Base-by-base conservation (phyloP, 768 basidiomycete genomes). In the Gautieria morchelliformis region DNA sequence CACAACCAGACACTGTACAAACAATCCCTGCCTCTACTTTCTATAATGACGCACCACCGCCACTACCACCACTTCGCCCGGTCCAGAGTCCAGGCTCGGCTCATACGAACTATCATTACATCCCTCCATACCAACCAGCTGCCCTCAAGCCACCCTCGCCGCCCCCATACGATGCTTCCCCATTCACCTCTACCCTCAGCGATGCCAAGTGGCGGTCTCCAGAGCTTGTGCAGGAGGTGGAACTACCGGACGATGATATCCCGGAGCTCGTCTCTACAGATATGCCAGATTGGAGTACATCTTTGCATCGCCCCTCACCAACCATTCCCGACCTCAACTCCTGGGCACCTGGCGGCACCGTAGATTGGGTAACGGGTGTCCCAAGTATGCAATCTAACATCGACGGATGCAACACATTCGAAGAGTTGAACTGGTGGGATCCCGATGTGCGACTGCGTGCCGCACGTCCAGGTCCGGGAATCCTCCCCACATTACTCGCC, bases 381-480 rank as follows among this genome's bases (percentile, higher is more conserved):
- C 37, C 35, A 37, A 6, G 17, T 35, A 9, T 6, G 19, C 53
- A 32, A n/a, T 27, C 4, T 46, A 68, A 58, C 44, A 85, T 90
- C 62, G 79, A 82, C 69, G 85, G 83, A 7, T 74, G 87, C 47
- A 73, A 75, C 53, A 72, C 71, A 8, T 65, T 72, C 3, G 86
- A 90, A 65, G 88, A 90, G 68, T 69, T 67, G 19, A 71, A 72
- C 47, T 90, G 88, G 89, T 89, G 83, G 83, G 78, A 86, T 65
- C 63, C 73, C 8, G 74, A 74, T 17, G 63, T 75, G 19, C 77
- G 80, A 44, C 72, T 71, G 41, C 68, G 56, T 45, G 64, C 68
- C 62, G 66, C 69, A 44, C 82, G 87, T 22, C 89, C 89, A 0
- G 88, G 88, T 3, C 75, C 77, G 1, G 88, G 89, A 17, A 75